phyloP scores from a whole-genome alignment of 148 eudicot species.

The Chenopodium quinoa region DNA sequence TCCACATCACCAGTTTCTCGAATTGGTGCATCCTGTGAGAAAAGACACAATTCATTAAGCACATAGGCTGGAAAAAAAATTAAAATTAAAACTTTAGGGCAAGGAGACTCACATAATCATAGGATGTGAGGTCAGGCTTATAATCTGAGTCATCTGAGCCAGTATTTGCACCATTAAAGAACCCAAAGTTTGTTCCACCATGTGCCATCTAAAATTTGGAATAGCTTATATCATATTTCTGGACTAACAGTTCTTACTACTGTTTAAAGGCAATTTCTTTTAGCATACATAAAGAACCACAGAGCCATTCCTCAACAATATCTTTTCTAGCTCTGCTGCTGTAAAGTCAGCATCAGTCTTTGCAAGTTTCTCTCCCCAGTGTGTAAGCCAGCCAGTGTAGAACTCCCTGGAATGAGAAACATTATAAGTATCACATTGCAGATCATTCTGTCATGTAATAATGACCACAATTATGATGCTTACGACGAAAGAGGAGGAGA shows the following conservation, averaged over 20 bases:
- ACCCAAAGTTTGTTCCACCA: constrained; percentile 97
- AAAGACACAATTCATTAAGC: constrained; percentile 12
- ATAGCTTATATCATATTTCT: constrained; percentile 21
- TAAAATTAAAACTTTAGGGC: neutral
- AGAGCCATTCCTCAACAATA: constrained; percentile 76
- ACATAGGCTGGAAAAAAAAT: neutral
- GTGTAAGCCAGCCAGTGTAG: constrained; percentile 98
- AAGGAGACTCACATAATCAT: constrained; percentile 80
- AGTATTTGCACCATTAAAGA: constrained; percentile 89
- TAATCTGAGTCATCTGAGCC: constrained; percentile 69
- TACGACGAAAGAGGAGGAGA: constrained; percentile 96
- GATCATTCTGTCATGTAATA: neutral
- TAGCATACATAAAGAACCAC: constrained; percentile 87
- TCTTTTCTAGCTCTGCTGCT: constrained; percentile 69
- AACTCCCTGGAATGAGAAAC: constrained; percentile 63
- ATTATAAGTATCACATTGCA: constrained; percentile 23
- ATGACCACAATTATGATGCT: constrained; percentile 30
- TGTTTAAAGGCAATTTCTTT: constrained; percentile 17
- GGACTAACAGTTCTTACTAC: constrained; percentile 12
- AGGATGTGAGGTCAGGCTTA: constrained; percentile 94
- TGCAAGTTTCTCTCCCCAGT: constrained; percentile 86
- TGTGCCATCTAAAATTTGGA: constrained; percentile 76
- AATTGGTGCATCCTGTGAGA: constrained; percentile 90
- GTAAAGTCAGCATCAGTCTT: constrained; percentile 70
- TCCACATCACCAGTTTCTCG: constrained; percentile 93